Percentiles rank a stretch among this genome's conserved stretches.
Conservation (phyloP, 1,284 basidiomycete genomes). For the Microbotryomycetes sp. region DNA sequence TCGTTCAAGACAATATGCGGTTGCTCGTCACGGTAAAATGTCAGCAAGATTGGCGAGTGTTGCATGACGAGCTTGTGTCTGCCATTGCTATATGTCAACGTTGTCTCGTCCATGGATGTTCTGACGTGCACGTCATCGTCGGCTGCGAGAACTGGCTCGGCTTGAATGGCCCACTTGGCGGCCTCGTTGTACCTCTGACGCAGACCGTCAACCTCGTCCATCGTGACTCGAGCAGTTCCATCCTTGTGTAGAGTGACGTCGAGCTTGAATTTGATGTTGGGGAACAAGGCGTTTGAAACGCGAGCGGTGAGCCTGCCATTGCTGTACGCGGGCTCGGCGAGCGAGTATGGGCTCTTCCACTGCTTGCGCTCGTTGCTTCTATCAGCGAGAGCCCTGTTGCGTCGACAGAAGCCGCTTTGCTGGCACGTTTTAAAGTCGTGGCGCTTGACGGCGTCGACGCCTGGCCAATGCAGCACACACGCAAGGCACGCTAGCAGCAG, state of each 20-base stretch:
- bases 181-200: slow-evolving; percentile 82
- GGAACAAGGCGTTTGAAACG: slow-evolving; percentile 71
- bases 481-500: not conserved
- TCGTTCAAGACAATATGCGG: slow-evolving; percentile 87
- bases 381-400: slow-evolving; percentile 69
- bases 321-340: slow-evolving; percentile 53
- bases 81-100: slow-evolving; percentile 38
- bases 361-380: slow-evolving; percentile 39
- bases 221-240: slow-evolving; percentile 70
- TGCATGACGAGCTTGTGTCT: slow-evolving; percentile 53
- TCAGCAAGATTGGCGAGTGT: slow-evolving; percentile 66
- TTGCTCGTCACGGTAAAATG: slow-evolving; percentile 58
- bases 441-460: slow-evolving; percentile 42
- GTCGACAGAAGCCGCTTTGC: slow-evolving; percentile 82
- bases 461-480: not conserved
- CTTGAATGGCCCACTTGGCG: slow-evolving; percentile 70
- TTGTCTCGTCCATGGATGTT: slow-evolving; percentile 52
- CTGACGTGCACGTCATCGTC: slow-evolving; percentile 52
- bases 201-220: slow-evolving; percentile 74
- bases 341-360: slow-evolving; percentile 77
- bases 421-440: slow-evolving; percentile 86
- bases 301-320: slow-evolving; percentile 60
- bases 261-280: slow-evolving; percentile 67
- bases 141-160: slow-evolving; percentile 50
- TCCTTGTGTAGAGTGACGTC: slow-evolving; percentile 51